phyloP scores from a whole-genome alignment of 179 eudicot species.

The Camellia oleifera region DNA sequence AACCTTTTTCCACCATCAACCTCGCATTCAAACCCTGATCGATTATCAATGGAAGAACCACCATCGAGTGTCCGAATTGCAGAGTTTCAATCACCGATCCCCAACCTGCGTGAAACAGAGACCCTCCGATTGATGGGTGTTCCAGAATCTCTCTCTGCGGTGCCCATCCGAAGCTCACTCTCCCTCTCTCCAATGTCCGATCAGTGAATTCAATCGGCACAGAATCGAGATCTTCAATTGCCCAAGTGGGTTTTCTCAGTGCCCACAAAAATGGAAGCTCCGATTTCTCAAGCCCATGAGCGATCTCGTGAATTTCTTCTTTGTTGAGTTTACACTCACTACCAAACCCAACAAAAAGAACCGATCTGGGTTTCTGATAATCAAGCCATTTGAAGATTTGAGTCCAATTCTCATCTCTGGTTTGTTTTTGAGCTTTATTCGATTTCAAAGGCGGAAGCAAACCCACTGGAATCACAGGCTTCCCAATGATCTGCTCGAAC shows the following conservation, averaged over 20 bases:
- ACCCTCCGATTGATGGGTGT: conserved; percentile 29
- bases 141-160: conserved; percentile 33
- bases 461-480: conserved; percentile 34
- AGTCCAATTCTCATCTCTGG: conserved; percentile 9
- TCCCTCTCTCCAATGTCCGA: conserved; percentile 11
- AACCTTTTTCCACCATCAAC: conserved; percentile 35
- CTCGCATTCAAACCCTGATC: conserved; percentile 25
- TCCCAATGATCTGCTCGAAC: conserved; percentile 13
- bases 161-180: conserved; percentile 29
- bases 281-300: conserved; percentile 26
- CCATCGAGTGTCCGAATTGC: conserved; percentile 24
- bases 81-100: conserved; percentile 21
- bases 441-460: conserved; percentile 24
- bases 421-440: neutral
- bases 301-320: conserved; percentile 26
- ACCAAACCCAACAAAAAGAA: conserved; percentile 59
- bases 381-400: conserved; percentile 45
- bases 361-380: conserved; percentile 25
- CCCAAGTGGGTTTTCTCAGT: conserved; percentile 21
- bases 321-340: conserved; percentile 33
- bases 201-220: conserved; percentile 17
- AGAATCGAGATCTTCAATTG: neutral
- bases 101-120: conserved; percentile 30
- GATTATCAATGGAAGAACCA: conserved; percentile 21
- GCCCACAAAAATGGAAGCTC: conserved; percentile 30